phyloP scores from a whole-genome alignment of 2,329 filamentous ascomycete genomes.

The Aspergillus sp. region DNA sequence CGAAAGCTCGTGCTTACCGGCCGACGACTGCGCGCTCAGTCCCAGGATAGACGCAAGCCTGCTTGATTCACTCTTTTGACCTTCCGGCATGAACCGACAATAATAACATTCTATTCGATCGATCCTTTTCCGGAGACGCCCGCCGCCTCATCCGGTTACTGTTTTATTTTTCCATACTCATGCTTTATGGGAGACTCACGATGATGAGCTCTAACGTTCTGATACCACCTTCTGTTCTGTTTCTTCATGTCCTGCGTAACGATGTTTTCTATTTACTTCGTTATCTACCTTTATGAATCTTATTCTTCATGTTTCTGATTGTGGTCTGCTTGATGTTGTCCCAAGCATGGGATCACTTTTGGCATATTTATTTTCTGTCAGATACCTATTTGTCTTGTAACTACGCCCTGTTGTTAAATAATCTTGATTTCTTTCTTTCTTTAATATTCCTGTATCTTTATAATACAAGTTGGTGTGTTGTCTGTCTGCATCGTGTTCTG shows the following conservation, averaged over 20 bases:
- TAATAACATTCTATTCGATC: neutral
- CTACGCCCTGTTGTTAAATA: slow-evolving; percentile 20
- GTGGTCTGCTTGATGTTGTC: neutral
- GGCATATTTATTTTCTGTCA: slow-evolving; percentile 18
- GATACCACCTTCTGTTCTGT: slow-evolving; percentile 10
- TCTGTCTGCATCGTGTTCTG: neutral
- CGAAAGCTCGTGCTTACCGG: neutral
- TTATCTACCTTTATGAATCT: slow-evolving; percentile 5
- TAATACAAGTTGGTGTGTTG: neutral
- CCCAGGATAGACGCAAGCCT: too few relatives aligned
- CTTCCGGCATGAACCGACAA: too few relatives aligned
- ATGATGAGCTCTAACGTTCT: slow-evolving; percentile 5
- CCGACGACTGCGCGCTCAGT: too few relatives aligned
- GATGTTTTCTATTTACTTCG: slow-evolving; percentile 9
- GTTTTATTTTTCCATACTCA: neutral
- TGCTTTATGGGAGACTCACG: neutral
- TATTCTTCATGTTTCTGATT: slow-evolving; percentile 5
- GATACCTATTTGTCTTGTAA: slow-evolving; percentile 32
- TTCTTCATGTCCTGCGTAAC: neutral
- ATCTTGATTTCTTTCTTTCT: slow-evolving; percentile 4
- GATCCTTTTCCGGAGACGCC: slow-evolving; percentile 1
- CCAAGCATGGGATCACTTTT: slow-evolving; percentile 8
- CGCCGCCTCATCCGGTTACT: neutral
- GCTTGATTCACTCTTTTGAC: too few relatives aligned
- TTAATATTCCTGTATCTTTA: neutral